Evolutionary conservation across 2,329 filamentous ascomycete species (phyloP), one percentile per base, ranked within the genome.

Genomic region (Xylaria sp.): DNA sequence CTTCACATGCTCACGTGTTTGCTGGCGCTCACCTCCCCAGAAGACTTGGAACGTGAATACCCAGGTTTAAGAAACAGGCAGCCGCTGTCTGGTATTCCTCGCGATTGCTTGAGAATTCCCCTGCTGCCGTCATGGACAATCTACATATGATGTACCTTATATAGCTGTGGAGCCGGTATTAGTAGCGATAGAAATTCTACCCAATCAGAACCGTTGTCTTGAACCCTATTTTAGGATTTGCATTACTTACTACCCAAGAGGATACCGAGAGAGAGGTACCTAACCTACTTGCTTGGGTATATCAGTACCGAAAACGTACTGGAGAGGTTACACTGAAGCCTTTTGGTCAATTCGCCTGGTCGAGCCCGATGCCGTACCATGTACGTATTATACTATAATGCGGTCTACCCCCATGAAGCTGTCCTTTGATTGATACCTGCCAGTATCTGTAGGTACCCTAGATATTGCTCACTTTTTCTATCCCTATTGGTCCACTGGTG

Each of bases 211-310:
- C 21, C 17, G 24, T 12, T 45, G 9, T 21, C 42, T n/a, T 17
- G 50, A 24, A 19, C 36, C 50, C 56, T 65, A 65, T 65, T 59
- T 59, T 60, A 34, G 51, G 55, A 50, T 65, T 39, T 21, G n/a
- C 19, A 60, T 61, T 61, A 54, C 62, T 24, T 54, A 50, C 45
- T 14, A 47, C 42, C 11, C 42, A 47, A 6, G 14, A 12, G 14
- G 42, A 47, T 14, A 19, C 42, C 12, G 42, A 27, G 34, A 36
- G 34, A 7, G 34, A 36, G 34, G 34, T 36, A 36, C 34, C 34
- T 36, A 36, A 7, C 34, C 11, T 8, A 11, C 7, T 36, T 8
- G 34, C 34, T 7, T 36, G 11, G 34, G 34, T 36, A 36, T 36
- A 47, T 19, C 11, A 34, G 54, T 51, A 58, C 32, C n/a, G 42